Evolutionary conservation across 768 basidiomycete species (phyloP), one percentile per base, ranked within the genome.

Genomic region (Naematelia encephala): DNA sequence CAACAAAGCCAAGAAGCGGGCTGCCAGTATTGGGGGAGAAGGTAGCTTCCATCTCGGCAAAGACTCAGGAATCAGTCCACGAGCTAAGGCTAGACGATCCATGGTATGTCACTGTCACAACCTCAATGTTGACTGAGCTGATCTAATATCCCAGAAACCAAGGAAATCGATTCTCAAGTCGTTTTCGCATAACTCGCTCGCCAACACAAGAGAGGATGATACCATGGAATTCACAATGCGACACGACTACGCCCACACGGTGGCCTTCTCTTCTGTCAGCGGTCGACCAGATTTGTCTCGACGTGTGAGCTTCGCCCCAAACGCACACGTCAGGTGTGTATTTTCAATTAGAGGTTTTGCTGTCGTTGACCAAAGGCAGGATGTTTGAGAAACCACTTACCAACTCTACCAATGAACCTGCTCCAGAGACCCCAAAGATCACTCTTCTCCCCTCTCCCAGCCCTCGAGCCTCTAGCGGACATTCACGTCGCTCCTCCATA

Each of bases 131-230:
- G 11, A 13, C 51, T 13, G 51, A 39, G 16, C 34, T 39, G 34
- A 39, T 16, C 52, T 13, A 16, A 5, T 8, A 42, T 34, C 29
- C 8, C 45, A 72, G 72, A 62, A 72, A 73, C 74, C 74, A 1
- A 50, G 74, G 3, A 75, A 75, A 60, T 73, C 72, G 1, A 75
- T 75, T 27, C 56, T 75, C 19, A 75, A 75, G 55, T 43, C 61
- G 5, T 34, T 64, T 29, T 46, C 50, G 5, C 19, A 12, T 26
- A 53, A 43, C 63, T 54, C 51, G 39, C 65, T 46, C 30, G 46
- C 43, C 51, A 29, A 3, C 30, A 53, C 42, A 47, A 51, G 55
- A 25, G 64, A 63, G 23, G 54, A 68, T 14, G 54, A 63, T 39
- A 63, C 61, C n/a, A 50, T 54, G 27, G 56, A 67, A 43, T 56